Evolutionary conservation across 352 stramenopile species (phyloP), one percentile per base, ranked within the genome.

Genomic region (Thalassiosira mediterranea): DNA sequence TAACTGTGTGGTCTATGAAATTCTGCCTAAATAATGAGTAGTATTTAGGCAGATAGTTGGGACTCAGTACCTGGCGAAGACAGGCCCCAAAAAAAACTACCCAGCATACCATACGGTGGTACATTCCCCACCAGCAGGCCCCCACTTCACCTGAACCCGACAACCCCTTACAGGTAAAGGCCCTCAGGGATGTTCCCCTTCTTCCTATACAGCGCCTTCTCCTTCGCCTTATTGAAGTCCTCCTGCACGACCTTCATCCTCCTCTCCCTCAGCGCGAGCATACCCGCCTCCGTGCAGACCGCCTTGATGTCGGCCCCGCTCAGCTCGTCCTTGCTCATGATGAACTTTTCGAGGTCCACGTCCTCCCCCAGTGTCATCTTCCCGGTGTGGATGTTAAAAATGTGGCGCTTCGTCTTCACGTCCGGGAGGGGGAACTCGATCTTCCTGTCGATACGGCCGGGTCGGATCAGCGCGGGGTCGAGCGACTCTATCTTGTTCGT

Each of bases 391-490:
- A 99, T 99, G 76, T 96, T 94, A 85, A 99, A 99, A 88, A 99
- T 99, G 76, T 98, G 96, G 29, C 97, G 90, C 91, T 99, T 99
- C 15, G 97, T 99, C 85, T 99, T 99, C 59, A 98, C 96, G 72
- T 99, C 97, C 15, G 98, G 98, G 44, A 99, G 87, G 13, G 98
- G 98, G 82, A 99, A 99, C 88, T 99, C 97, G 88, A 99, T 99
- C 94, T 99, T 99, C 81, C 98, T 93, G 89, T 99, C 98, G 72
- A 99, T 99, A 85, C 98, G 97, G 29, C 98, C 98, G 4, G 97
- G 97, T 80, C 97, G 95, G 79, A 99, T 98, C 44, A 99, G 90
- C 4, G 97, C 97, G 5, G 97, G 97, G 84, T 99, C 97, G 1
- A 99, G 88, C 23, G 91, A 97, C 72, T 99, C 97, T 73, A 99